These are phyloP conservation scores for Ophiostoma quercus DNA, from an alignment of 2,329 filamentous ascomycete species.

Conservation along the genomic window DNA sequence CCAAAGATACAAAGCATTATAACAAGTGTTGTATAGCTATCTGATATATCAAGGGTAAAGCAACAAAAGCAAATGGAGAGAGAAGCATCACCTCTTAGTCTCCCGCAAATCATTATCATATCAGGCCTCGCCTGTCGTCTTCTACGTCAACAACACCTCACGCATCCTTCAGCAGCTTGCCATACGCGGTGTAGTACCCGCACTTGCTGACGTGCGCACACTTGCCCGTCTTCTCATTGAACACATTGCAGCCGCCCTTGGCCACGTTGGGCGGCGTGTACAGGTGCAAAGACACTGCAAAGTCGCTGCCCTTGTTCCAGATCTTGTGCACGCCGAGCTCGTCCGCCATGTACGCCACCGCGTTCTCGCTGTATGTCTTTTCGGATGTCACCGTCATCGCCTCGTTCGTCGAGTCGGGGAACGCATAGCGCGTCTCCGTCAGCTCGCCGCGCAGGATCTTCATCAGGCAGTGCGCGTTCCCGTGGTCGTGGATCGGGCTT, in stretches of 20 bases:
- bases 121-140: background rate
- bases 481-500: slow-evolving; percentile 83
- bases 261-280: slow-evolving; percentile 89
- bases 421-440: slow-evolving; percentile 75
- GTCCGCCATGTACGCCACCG: slow-evolving; percentile 88
- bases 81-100: background rate
- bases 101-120: slow-evolving; percentile 18
- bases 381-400: slow-evolving; percentile 62
- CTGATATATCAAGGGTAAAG: background rate
- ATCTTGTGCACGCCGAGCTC: slow-evolving; percentile 81
- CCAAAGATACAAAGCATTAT: background rate
- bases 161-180: slow-evolving; percentile 38
- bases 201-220: slow-evolving; percentile 65
- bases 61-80: background rate
- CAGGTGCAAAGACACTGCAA: slow-evolving; percentile 82
- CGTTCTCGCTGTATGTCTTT: slow-evolving; percentile 61
- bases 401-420: slow-evolving; percentile 53
- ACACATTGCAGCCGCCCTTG: slow-evolving; percentile 74
- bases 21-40: background rate
- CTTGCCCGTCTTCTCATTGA: slow-evolving; percentile 70
- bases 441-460: slow-evolving; percentile 75
- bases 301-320: slow-evolving; percentile 66
- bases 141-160: background rate
- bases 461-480: slow-evolving; percentile 89
- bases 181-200: slow-evolving; percentile 64